These are phyloP conservation scores for Eucalyptus tenuipes DNA, from an alignment of 345 rosid genomes.

Conservation along the genomic window DNA sequence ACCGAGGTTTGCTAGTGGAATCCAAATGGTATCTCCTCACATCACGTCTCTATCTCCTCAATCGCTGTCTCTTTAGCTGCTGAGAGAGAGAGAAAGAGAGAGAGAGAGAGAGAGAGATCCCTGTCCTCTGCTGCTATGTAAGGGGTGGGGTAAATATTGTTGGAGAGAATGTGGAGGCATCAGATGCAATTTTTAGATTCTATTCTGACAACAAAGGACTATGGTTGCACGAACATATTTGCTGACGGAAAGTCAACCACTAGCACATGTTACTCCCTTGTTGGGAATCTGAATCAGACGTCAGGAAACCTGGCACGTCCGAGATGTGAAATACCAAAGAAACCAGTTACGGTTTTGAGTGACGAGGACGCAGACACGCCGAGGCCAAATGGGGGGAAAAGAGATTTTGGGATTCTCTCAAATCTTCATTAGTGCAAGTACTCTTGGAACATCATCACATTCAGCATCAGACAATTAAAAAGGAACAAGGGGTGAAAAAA, in stretches of 20 bases:
- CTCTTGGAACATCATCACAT: neutral
- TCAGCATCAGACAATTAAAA: neutral
- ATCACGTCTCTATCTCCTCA: neutral
- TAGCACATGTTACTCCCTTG: neutral
- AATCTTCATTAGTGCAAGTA: neutral
- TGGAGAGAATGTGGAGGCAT: neutral
- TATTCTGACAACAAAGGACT: neutral
- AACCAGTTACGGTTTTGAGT: neutral
- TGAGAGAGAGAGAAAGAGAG: neutral
- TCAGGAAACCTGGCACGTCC: neutral
- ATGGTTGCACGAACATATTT: neutral
- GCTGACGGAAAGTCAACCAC: neutral
- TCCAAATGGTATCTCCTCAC: neutral
- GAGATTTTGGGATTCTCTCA: neutral
- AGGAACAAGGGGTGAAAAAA: neutral
- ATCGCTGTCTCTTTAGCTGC: neutral
- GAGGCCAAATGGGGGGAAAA: neutral
- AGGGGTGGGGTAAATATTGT: neutral
- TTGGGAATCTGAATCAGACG: slow-evolving; percentile 3
- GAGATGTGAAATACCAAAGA: neutral
- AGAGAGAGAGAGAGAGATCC: neutral
- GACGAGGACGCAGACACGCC: neutral
- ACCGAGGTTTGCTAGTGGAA: neutral
- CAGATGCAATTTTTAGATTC: neutral
- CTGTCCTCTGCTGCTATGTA: neutral